These are phyloP conservation scores for Thelonectria discophora DNA, from an alignment of 2,329 filamentous ascomycete genomes.

Conservation along the genomic window DNA sequence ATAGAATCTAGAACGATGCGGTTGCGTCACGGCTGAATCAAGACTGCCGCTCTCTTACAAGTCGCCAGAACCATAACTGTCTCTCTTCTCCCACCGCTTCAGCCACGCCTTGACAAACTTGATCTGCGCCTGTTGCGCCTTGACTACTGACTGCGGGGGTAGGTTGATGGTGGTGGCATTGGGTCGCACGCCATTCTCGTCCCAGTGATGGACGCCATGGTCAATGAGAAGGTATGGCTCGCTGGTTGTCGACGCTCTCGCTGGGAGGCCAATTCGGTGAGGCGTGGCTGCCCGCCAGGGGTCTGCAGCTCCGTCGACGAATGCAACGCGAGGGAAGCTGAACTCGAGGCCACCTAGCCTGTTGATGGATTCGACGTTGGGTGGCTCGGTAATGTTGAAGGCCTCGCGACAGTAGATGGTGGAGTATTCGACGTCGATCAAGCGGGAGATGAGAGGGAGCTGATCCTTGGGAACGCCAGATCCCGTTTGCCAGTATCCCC, in stretches of 20 bases:
- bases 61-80: not conserved
- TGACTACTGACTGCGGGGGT: slow-evolving; percentile 66
- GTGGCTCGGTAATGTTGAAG: slow-evolving; percentile 73
- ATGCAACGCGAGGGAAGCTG: slow-evolving; percentile 76
- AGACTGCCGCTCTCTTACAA: slow-evolving; percentile 5
- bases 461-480: slow-evolving; percentile 70
- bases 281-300: slow-evolving; percentile 81
- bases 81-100: slow-evolving; percentile 60
- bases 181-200: slow-evolving; percentile 69
- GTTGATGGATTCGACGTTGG: slow-evolving; percentile 75
- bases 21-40: not conserved
- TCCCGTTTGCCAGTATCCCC: slow-evolving; percentile 82
- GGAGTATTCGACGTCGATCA: slow-evolving; percentile 70
- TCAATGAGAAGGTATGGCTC: slow-evolving; percentile 79
- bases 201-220: slow-evolving; percentile 84
- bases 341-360: slow-evolving; percentile 79
- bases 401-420: slow-evolving; percentile 69
- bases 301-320: slow-evolving; percentile 80
- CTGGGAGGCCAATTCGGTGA: slow-evolving; percentile 68
- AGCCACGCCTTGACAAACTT: slow-evolving; percentile 75
- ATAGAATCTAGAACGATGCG: not conserved
- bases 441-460: slow-evolving; percentile 76
- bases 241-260: slow-evolving; percentile 65
- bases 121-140: slow-evolving; percentile 66
- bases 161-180: slow-evolving; percentile 69